Evolutionary conservation across 192 early-diverging fungal species (phyloP).

Genomic region (Linnemannia hyalina): DNA sequence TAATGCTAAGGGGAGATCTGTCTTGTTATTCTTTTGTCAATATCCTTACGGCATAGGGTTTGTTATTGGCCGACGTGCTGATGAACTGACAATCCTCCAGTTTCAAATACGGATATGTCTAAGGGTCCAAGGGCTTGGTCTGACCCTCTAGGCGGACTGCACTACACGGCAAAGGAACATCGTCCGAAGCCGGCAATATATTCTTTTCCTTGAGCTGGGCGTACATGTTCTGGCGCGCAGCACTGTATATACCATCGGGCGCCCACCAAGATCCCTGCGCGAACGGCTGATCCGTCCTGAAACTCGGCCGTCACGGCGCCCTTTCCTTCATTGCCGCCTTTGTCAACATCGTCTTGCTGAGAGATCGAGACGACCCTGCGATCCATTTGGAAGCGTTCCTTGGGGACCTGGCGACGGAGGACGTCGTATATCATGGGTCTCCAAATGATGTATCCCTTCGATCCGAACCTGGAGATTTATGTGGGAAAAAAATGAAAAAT

Average conservation of each 20-base stretch:
- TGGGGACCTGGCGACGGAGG: not conserved
- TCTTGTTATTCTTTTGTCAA: too few species aligned
- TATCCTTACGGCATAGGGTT: constrained; percentile 12
- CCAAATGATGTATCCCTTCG: not conserved
- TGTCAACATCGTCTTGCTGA: constrained; percentile 12
- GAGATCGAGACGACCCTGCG: constrained; percentile 14
- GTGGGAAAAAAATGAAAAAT: not conserved
- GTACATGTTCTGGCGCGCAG: constrained; percentile 20
- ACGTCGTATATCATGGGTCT: constrained; percentile 17
- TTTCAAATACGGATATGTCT: not conserved
- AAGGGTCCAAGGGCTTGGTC: constrained; percentile 6
- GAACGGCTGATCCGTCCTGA: constrained; percentile 9
- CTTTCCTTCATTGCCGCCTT: not conserved
- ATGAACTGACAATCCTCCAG: not conserved
- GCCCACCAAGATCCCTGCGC: constrained; percentile 44
- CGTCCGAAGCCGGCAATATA: not conserved
- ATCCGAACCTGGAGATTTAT: constrained; percentile 8
- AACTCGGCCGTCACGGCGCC: constrained; percentile 15
- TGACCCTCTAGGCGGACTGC: constrained; percentile 17
- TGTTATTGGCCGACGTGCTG: not conserved
- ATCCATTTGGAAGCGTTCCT: constrained; percentile 13
- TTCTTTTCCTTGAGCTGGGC: not conserved
- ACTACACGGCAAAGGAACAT: not conserved
- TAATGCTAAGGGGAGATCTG: too few species aligned
- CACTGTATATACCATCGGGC: constrained; percentile 40